Base-by-base conservation (phyloP, 768 basidiomycete genomes). In the Amyloporia xantha region DNA sequence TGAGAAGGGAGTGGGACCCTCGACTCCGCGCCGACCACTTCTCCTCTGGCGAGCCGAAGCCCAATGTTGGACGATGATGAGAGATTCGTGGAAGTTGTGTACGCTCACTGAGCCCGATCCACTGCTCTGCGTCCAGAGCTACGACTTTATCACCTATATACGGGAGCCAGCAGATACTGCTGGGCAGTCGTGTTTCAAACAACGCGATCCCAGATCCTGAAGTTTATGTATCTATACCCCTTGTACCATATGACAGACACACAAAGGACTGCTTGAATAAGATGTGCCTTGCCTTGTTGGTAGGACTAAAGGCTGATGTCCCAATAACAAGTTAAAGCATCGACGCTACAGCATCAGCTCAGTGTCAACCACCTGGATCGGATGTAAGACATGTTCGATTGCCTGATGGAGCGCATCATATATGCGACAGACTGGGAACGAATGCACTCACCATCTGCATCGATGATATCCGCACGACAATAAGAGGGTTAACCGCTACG, bases 1-100 rank as follows among this genome's bases (percentile, higher is more conserved):
- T 96, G 48, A 72, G 75, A 51, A 69, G 73, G 26, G 75, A 80
- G 17, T 96, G 91, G 93, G 78, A 78, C 41, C 60, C n/a, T 87
- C 59, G 82, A 83, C 48, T 60, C 64, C 20, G 59, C 69, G 20
- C 58, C 59, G 21, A 50, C 51, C 20, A 48, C 52, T 33, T 52
- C 41, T 43, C 33, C 48, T 12, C 50, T 53, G 53, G 49, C 48
- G 15, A 48, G 44, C 21, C 50, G 50, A 19, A 46, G 35, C 28
- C 35, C 39, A 20, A 35, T 33, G 1, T 58, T 61, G 50, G 55
- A 56, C 5, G 60, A 59, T n/a, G 61, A 65, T 50, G 44, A 66
- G 54, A 36, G 61, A 54, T 69, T 61, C 51, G 58, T 68, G 52
- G 62, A 67, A 57, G 60, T 68, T 49, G 61, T 63, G 25, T 69